phyloP scores from a whole-genome alignment of 176 grass and related monocot species.

The Carex myosuroides region DNA sequence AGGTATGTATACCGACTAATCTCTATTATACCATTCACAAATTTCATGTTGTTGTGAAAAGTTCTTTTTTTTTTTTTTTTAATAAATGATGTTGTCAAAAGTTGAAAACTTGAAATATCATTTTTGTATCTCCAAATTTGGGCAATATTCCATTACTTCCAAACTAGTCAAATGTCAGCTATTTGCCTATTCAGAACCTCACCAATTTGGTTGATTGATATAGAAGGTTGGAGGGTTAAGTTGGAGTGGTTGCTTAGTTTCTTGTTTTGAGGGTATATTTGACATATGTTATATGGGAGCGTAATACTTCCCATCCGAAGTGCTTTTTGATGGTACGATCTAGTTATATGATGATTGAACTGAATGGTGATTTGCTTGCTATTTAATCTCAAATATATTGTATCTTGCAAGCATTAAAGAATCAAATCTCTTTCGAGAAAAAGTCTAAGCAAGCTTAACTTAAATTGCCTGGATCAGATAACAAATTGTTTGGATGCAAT shows the following conservation, averaged over 20 bases:
- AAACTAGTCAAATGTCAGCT: neutral
- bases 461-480: neutral
- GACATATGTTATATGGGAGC: neutral
- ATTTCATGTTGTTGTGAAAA: neutral
- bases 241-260: neutral
- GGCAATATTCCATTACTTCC: neutral
- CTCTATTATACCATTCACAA: neutral
- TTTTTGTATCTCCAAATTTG: neutral
- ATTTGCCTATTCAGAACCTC: neutral
- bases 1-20: constrained; percentile 34
- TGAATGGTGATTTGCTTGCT: neutral
- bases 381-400: neutral
- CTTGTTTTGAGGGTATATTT: neutral
- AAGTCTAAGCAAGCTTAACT: neutral
- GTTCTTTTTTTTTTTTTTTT: neutral
- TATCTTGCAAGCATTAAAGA: neutral
- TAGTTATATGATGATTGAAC: neutral
- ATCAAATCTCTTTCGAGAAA: neutral
- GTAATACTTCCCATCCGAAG: neutral
- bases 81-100: neutral
- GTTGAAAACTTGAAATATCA: neutral
- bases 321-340: neutral
- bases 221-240: neutral
- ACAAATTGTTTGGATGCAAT: neutral
- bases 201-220: neutral